phyloP scores from a whole-genome alignment of 495 filamentous ascomycete species.

The Mytilinidion resinicola region DNA sequence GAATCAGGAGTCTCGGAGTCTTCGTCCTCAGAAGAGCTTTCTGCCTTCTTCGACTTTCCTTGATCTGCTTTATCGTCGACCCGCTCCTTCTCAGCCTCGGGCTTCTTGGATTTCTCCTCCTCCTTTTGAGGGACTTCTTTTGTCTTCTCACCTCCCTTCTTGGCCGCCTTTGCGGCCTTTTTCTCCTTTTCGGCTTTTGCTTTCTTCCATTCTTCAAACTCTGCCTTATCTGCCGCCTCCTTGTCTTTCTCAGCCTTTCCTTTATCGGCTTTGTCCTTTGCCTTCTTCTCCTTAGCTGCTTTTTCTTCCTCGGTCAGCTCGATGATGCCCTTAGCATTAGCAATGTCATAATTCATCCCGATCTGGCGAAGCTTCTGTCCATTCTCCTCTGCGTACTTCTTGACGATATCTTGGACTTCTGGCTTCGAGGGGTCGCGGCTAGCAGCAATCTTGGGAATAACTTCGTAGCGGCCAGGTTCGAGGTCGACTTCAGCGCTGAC shows the following conservation, averaged over 20 bases:
- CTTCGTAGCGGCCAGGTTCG: slow-evolving; percentile 72
- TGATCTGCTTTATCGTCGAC: background rate
- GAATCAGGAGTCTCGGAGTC: background rate
- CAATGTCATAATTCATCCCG: slow-evolving; percentile 28
- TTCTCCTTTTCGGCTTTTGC: slow-evolving; percentile 21
- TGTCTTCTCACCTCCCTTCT: slow-evolving; percentile 18
- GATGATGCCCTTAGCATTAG: slow-evolving; percentile 23
- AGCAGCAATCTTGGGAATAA: slow-evolving; percentile 73
- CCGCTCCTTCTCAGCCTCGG: slow-evolving; percentile 6
- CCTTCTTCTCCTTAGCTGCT: slow-evolving; percentile 19
- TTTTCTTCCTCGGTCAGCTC: slow-evolving; percentile 23
- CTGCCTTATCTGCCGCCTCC: slow-evolving; percentile 27
- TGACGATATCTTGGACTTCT: slow-evolving; percentile 23
- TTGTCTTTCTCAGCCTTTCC: background rate
- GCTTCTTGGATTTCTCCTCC: slow-evolving; percentile 5
- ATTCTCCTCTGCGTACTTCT: slow-evolving; percentile 16
- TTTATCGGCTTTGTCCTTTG: slow-evolving; percentile 6
- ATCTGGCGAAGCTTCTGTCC: slow-evolving; percentile 29
- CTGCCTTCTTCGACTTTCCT: background rate
- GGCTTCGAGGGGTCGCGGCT: slow-evolving; percentile 12
- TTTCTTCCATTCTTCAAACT: slow-evolving; percentile 7
- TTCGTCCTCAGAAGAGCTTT: background rate
- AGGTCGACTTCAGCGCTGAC: slow-evolving; percentile 76
- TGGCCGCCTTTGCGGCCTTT: slow-evolving; percentile 21
- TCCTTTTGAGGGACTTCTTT: slow-evolving; percentile 22